A percentile compares a stretch with the other conserved stretches of the same genome.
Conservation (phyloP, 352 stramenopile genomes). For the Pythium dissotocum region DNA sequence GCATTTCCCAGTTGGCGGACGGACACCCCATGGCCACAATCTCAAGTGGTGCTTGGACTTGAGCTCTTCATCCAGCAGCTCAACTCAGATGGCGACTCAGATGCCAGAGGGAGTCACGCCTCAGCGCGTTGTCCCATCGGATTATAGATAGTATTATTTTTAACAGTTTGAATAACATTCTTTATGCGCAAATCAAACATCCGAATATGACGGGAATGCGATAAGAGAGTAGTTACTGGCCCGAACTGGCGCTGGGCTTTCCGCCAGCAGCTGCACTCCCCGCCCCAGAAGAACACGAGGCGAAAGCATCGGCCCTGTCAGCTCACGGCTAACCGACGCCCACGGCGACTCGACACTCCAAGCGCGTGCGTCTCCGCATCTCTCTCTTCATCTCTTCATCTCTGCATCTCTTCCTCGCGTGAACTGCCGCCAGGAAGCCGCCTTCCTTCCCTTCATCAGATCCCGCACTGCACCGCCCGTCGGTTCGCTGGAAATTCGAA, state of each 20-base stretch:
- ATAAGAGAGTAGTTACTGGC: not conserved
- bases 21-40: not conserved
- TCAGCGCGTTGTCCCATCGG: too few species aligned
- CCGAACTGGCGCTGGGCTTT: not conserved
- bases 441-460: too few species aligned
- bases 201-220: not conserved
- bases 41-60: not conserved
- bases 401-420: too few species aligned
- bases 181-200: not conserved
- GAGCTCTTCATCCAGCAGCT: not conserved
- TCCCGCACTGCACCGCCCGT: not conserved
- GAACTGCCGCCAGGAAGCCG: too few species aligned
- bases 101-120: not conserved
- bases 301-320: not conserved
- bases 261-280: not conserved
- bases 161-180: not conserved
- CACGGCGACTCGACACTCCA: too few species aligned
- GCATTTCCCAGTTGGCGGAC: too few species aligned
- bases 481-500: conserved; percentile 1
- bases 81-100: not conserved
- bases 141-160: not conserved
- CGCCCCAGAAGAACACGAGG: not conserved
- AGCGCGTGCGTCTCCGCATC: too few species aligned
- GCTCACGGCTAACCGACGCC: too few species aligned
- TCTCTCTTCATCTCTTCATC: too few species aligned